Base-by-base conservation (phyloP, 2,329 filamentous ascomycete species). In the Cercospora canescens region DNA sequence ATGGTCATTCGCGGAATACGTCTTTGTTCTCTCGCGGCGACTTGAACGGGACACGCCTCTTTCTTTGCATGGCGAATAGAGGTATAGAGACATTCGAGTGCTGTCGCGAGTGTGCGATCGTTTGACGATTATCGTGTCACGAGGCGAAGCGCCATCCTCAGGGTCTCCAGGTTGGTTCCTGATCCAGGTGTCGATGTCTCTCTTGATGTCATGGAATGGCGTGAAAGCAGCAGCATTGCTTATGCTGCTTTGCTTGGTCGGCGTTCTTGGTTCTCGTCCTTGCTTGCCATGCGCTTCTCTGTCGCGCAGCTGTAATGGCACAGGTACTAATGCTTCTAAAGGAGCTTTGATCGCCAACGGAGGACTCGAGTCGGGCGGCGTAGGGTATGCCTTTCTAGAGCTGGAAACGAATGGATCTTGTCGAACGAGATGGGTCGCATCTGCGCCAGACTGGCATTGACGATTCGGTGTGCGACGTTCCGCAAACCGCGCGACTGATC, bases 191-290 rank as follows among this genome's bases (percentile, higher is more conserved):
- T 62, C 60, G 32, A 62, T 56, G 48, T 62, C 60, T 21, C 45
- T 35, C 26, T 62, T 55, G 50, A 62, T 62, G 24, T 62, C 60
- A 39, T 55, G 60, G 34, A 62, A 62, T 32, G 60, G 60, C 8
- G 60, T 62, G n/a, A 56, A 62, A 3, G 7, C 35, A 24, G 14
- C n/a, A 24, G 21, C 12, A n/a, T 24, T 8, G 8, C 21, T 16
- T n/a, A 24, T 18, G 41, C 32, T 48, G 37, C 39, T 24, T 50
- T 4, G 24, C 26, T 32, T 50, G 28, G 18, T 45, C 37, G 58
- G 41, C 28, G 58, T 60, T 14, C 39, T 18, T 34, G 41, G 37
- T 32, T 48, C 35, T 30, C 24, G 16, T 41, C 6, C 45, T 14
- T 28, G 34, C 56, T 30, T 28, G 35, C 28, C 6, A 52, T 8